These are phyloP conservation scores for Quercus cerris DNA, from an alignment of 306 rosid species.

Conservation along the genomic window DNA sequence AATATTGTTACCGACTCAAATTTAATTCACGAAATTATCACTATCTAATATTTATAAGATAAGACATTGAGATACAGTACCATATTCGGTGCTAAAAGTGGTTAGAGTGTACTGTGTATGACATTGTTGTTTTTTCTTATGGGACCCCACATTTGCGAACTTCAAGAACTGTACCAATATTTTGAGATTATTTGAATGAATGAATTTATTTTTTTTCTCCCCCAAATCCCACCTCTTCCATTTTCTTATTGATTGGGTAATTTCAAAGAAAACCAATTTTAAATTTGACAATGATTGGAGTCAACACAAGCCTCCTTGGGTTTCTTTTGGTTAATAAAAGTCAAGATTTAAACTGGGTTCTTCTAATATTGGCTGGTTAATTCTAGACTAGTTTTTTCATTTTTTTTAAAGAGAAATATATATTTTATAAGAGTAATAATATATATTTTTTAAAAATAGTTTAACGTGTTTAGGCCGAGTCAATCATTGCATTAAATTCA, in stretches of 20 bases:
- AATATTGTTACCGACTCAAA: neutral
- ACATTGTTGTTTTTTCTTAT: neutral
- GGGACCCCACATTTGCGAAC: neutral
- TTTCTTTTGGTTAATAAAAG: slow-evolving; percentile 26
- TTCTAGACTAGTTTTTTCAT: neutral
- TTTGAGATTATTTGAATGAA: neutral
- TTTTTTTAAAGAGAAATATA: neutral
- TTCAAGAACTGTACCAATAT: neutral
- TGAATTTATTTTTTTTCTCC: neutral
- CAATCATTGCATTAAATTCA: slow-evolving; percentile 41
- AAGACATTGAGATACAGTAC: neutral
- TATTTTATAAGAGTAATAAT: neutral
- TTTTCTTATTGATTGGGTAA: slow-evolving; percentile 7
- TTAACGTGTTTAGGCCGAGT: slow-evolving; percentile 28
- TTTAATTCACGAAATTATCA: neutral
- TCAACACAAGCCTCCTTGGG: slow-evolving; percentile 20
- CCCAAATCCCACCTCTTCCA: neutral
- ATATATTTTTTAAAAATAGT: neutral
- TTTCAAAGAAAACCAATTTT: slow-evolving; percentile 19
- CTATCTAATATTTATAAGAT: neutral
- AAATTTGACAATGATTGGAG: slow-evolving; percentile 38
- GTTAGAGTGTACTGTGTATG: neutral
- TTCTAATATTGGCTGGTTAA: slow-evolving; percentile 5
- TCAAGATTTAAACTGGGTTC: neutral
- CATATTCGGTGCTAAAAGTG: too few relatives aligned